Evolutionary conservation across 495 filamentous ascomycete genomes (phyloP).

Genomic region (Xylaria castorea): DNA sequence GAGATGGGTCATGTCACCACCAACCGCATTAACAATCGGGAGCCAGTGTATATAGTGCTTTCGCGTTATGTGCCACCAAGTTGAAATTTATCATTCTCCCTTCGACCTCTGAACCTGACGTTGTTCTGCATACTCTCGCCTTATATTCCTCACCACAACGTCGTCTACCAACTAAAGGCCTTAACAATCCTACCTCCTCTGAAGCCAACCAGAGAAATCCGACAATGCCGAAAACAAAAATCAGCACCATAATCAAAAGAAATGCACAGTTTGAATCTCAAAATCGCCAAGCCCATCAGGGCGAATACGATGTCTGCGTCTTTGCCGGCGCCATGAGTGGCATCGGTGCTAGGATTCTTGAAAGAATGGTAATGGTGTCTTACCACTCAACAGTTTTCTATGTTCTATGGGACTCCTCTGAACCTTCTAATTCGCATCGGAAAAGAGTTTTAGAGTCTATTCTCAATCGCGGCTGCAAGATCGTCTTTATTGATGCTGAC

Average conservation of each 20-base stretch:
- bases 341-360: neutral
- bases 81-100: neutral
- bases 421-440: neutral
- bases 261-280: neutral
- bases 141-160: neutral
- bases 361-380: neutral
- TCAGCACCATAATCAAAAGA: neutral
- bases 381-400: conserved; percentile 5
- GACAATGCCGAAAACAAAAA: neutral
- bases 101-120: neutral
- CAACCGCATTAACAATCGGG: neutral
- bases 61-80: neutral
- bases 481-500: conserved; percentile 35
- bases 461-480: conserved; percentile 4
- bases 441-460: neutral
- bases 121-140: neutral
- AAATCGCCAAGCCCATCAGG: neutral
- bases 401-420: neutral
- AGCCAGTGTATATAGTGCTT: neutral
- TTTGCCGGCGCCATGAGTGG: conserved; percentile 10
- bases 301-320: neutral
- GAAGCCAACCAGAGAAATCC: neutral
- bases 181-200: neutral
- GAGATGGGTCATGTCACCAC: neutral
- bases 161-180: neutral